Evolutionary conservation across 106 monocot genomes (phyloP).

Genomic region (Acanthochlamys bracteata): DNA sequence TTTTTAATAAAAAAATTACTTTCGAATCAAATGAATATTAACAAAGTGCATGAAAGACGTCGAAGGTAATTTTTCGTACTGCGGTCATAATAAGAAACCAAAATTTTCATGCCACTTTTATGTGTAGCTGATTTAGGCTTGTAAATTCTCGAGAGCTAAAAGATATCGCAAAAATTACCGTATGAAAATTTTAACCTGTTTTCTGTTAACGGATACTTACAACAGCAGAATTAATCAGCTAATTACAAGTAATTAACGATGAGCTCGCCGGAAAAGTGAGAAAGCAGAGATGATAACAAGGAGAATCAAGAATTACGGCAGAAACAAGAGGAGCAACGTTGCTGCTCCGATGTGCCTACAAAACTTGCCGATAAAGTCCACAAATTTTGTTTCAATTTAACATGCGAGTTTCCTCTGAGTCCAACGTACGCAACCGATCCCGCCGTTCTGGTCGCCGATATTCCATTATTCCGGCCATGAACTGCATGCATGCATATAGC

Average conservation of each 20-base stretch:
- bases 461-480: slow-evolving; percentile 37
- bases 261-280: slow-evolving; percentile 32
- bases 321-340: slow-evolving; percentile 10
- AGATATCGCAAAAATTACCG: too few relatives aligned
- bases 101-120: too few relatives aligned
- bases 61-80: too few relatives aligned
- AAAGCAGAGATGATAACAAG: slow-evolving; percentile 25
- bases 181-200: too few relatives aligned
- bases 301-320: slow-evolving; percentile 19
- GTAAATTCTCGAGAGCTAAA: too few relatives aligned
- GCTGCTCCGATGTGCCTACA: slow-evolving; percentile 28
- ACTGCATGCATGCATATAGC: slow-evolving; percentile 4
- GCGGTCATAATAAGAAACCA: too few relatives aligned
- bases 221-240: too few relatives aligned
- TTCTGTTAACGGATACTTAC: too few relatives aligned
- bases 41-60: too few relatives aligned
- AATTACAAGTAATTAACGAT: slow-evolving; percentile 5
- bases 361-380: slow-evolving; percentile 20
- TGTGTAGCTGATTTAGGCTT: too few relatives aligned
- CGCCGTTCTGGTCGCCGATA: slow-evolving; percentile 30
- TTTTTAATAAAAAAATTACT: too few relatives aligned
- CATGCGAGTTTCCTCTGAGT: slow-evolving; percentile 35
- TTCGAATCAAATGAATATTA: too few relatives aligned
- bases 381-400: slow-evolving; percentile 39
- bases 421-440: slow-evolving; percentile 34